Base-by-base conservation (phyloP, 2,329 filamentous ascomycete species). In the Hypoxylon sp. region DNA sequence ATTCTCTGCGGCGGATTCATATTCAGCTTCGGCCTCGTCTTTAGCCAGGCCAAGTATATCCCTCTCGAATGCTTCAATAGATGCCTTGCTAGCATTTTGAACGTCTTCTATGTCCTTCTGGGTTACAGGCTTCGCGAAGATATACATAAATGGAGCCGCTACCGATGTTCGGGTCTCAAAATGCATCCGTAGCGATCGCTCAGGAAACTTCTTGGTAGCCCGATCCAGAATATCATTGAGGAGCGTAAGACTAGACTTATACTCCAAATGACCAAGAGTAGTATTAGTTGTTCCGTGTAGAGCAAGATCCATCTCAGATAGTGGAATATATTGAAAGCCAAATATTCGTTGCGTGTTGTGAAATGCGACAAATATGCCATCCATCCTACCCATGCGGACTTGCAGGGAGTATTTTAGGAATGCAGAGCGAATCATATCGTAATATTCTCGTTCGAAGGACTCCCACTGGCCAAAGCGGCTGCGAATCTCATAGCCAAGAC, bases 341-440 rank as follows among this genome's bases (percentile, higher is more conserved):
- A 99, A 99, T 53, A 99, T 97, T 60, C 94, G 91, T 79, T 94
- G 87, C 1, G 94, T 93, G 78, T 99, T 99, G 83, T 99, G 96
- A 78, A 90, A 99, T 2, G 96, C 96, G 21, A 98, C 92, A 76
- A 98, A 99, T 53, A 98, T 98, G 59, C 96, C 96, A 77, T 99
- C 95, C 97, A 99, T 99, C 53, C 94, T 90, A 17, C 97, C 96
- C 89, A 99, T 97, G 48, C 96, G 92, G 28, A 95, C 97, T 80
- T 99, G 96, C 30, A 99, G 84, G 9, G 94, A 97, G 79, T 99
- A 99, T 77, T 99, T 99, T 60, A 99, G 83, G 81, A 99, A 95
- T 0, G 95, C 96, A 1, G 94, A 89, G 58, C 97, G 88, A 65
- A 97, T 95, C 94, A 99, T 97, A 79, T 99, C 96, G 78, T 91